Evolutionary conservation across 2,329 filamentous ascomycete species (phyloP).

Genomic region (Cercospora zeina): DNA sequence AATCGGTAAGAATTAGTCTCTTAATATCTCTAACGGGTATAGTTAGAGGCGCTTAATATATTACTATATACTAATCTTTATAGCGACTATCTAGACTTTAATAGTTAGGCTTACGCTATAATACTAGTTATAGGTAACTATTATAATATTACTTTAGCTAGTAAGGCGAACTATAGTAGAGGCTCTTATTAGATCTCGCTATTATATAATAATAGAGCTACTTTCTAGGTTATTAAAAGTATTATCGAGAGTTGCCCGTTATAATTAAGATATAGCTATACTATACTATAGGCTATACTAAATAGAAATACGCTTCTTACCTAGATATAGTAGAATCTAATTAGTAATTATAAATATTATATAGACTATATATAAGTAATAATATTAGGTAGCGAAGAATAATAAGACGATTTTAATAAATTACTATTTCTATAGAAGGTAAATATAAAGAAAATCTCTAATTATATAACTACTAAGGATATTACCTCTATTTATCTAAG

Average conservation of each 20-base stretch:
- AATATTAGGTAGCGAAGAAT: not conserved
- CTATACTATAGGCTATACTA: not conserved
- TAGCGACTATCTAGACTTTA: conserved; percentile 56
- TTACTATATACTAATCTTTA: too few species aligned
- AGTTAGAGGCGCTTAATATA: too few species aligned
- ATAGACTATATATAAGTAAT: conserved; percentile 4
- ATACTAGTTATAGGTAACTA: conserved; percentile 61
- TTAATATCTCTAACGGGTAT: too few species aligned
- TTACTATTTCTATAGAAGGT: conserved; percentile 5
- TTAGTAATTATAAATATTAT: conserved; percentile 1
- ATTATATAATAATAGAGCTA: conserved; percentile 72
- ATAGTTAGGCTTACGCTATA: not conserved
- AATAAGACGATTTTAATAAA: conserved; percentile 4
- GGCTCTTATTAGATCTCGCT: conserved; percentile 87
- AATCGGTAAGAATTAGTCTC: too few species aligned
- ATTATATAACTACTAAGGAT: not conserved
- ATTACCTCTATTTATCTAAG: conserved; percentile 1
- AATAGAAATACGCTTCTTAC: conserved; percentile 2
- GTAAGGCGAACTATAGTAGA: conserved; percentile 78
- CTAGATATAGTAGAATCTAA: conserved; percentile 6
- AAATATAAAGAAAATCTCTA: not conserved
- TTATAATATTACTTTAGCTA: conserved; percentile 65
- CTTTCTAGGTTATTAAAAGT: conserved; percentile 86
- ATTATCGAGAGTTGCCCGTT: conserved; percentile 81
- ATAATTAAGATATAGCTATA: conserved; percentile 1